Percentiles rank a stretch among this genome's conserved stretches.
phyloP scores from a whole-genome alignment of 2,329 filamentous ascomycete genomes.

The Talaromyces sp. region DNA sequence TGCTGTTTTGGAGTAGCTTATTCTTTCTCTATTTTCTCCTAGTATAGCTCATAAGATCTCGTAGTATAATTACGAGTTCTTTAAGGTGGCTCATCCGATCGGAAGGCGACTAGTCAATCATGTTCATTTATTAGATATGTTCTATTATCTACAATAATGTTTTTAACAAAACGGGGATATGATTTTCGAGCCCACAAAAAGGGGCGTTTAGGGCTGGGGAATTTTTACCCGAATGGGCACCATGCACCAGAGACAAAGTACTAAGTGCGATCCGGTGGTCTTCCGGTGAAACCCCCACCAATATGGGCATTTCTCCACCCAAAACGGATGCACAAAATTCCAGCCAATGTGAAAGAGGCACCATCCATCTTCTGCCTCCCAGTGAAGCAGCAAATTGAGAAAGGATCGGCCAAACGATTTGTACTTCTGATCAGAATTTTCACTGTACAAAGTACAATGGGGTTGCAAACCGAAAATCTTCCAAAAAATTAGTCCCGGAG shows the following conservation, averaged over 20 bases:
- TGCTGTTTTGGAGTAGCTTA: no score
- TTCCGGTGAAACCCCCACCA: background rate
- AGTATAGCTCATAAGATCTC: no score
- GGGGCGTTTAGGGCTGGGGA: background rate
- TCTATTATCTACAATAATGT: background rate
- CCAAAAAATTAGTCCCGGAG: background rate
- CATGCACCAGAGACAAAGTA: background rate
- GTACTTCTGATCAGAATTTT: background rate
- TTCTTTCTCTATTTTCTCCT: no score
- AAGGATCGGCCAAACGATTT: background rate
- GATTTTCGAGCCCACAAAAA: background rate
- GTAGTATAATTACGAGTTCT: no score
- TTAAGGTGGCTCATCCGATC: no score
- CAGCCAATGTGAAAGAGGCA: background rate
- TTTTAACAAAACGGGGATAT: no score
- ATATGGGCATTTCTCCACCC: background rate
- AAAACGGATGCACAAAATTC: background rate
- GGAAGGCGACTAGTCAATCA: no score
- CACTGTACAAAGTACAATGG: background rate
- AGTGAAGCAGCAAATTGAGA: background rate
- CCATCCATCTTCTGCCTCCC: background rate
- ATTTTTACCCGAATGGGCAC: background rate
- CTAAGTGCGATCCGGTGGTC: background rate
- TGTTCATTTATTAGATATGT: no score
- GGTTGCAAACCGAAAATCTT: background rate